Evolutionary conservation across 495 filamentous ascomycete species (phyloP).

Genomic region (Aspergillus kassunensis): DNA sequence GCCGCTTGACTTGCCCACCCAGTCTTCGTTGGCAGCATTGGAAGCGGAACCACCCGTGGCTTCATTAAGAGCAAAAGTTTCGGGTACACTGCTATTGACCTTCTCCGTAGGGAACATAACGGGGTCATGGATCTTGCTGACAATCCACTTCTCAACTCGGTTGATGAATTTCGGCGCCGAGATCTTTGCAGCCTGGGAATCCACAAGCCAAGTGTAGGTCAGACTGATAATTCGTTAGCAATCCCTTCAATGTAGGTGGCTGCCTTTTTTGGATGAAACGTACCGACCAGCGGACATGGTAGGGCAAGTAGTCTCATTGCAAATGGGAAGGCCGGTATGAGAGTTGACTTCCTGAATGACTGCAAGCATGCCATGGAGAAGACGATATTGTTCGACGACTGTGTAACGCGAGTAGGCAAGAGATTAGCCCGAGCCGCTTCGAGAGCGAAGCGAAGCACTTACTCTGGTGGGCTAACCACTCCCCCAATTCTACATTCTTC

Average conservation of each 20-base stretch:
- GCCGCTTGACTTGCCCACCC: conserved; percentile 82
- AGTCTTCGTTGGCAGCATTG: conserved; percentile 54
- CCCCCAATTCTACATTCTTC: conserved; percentile 81
- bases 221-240: conserved; percentile 48
- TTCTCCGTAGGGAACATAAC: conserved; percentile 82
- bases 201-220: conserved; percentile 81
- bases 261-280: conserved; percentile 32
- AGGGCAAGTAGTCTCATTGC: conserved; percentile 77
- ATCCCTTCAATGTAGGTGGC: background rate
- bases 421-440: conserved; percentile 18
- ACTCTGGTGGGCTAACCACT: conserved; percentile 96
- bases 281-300: conserved; percentile 90
- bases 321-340: conserved; percentile 65
- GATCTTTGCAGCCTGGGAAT: conserved; percentile 55
- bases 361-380: conserved; percentile 77
- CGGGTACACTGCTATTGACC: conserved; percentile 48
- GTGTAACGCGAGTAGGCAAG: background rate
- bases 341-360: conserved; percentile 76
- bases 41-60: conserved; percentile 49
- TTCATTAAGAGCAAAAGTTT: conserved; percentile 58
- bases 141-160: conserved; percentile 90
- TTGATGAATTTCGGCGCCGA: conserved; percentile 84
- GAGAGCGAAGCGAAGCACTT: conserved; percentile 21
- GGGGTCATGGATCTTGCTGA: conserved; percentile 81
- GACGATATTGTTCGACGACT: conserved; percentile 90